Base-by-base conservation (phyloP, 2,329 filamentous ascomycete genomes). In the Camptophora hylomeconis region DNA sequence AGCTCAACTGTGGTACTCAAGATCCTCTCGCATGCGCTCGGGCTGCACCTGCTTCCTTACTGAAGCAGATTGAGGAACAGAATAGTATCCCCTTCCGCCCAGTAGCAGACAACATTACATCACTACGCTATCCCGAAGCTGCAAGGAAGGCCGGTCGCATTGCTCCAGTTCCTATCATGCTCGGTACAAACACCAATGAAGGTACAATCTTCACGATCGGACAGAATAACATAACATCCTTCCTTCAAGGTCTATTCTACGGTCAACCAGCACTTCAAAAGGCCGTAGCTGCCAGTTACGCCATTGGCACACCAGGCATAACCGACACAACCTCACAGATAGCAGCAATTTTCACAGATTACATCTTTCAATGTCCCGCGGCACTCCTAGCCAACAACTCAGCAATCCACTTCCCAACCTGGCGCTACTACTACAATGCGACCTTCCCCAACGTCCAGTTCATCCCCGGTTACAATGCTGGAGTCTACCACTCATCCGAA, bases 401-500 rank as follows among this genome's bases (percentile, higher is more conserved):
- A 8, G 22, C 20, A 2, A 37, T 31, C 3, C 42, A 37, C 3
- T 38, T 45, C 24, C 40, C 39, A 1, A 36, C 41, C 4, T 52
- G 45, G 43, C 32, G 49, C 7, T 52, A 49, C 36, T 45, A 38
- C 21, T 51, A 40, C 30, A 50, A 51, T 28, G 45, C 44, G 2
- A 44, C 39, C 7, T 52, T 52, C 26, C 37, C 46, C 2, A 46
- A 48, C 17, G 39, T 33, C 4, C 26, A 43, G 24, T 21, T 33
- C 11, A 39, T 41, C 28, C 30, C 35, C 4, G 40, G 39, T 6
- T 5, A 15, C 8, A 37, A 30, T 5, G 23, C 30, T 5, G 48
- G 50, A 2, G 51, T 46, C 2, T 58, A 49, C 23, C 54, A 58
- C 26, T 34, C 32, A 10, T 40, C 42, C 4, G 54, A 57, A 21